A percentile compares a stretch with the other conserved stretches of the same genome.
phyloP scores from a whole-genome alignment of 371 early-diverging fungal species.

The Saksenaea vasiformis region DNA sequence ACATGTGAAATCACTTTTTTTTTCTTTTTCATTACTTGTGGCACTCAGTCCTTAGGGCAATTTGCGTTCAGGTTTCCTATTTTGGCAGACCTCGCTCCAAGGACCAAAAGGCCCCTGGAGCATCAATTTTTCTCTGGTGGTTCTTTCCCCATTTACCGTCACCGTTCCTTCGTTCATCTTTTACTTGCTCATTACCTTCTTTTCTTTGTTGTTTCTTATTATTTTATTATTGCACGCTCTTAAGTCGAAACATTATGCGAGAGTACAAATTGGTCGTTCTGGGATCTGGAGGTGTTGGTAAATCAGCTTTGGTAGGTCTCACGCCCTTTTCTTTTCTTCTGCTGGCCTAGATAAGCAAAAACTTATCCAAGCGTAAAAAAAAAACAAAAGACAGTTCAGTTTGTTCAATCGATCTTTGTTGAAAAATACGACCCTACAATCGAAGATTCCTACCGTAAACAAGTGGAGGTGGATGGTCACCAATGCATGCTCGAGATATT shows the following conservation, averaged over 20 bases:
- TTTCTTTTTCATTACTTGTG: no score
- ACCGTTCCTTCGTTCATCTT: slow-evolving; percentile 4
- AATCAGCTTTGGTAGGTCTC: slow-evolving; percentile 81
- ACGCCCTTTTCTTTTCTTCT: no score
- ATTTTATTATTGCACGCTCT: not conserved
- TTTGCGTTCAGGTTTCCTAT: not conserved
- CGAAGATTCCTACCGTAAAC: slow-evolving; percentile 89
- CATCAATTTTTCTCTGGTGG: not conserved
- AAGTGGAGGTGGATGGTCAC: slow-evolving; percentile 83
- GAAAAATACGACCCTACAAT: slow-evolving; percentile 92
- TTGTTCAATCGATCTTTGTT: slow-evolving; percentile 88
- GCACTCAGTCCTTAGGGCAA: not conserved
- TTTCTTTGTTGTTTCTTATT: slow-evolving; percentile 1
- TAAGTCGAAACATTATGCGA: slow-evolving; percentile 40
- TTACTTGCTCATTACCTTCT: not conserved
- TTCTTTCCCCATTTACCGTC: not conserved
- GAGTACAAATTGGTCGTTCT: slow-evolving; percentile 89
- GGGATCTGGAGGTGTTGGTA: slow-evolving; percentile 92
- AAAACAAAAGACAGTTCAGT: slow-evolving; percentile 78
- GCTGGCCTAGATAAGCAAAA: not conserved
- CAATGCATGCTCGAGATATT: slow-evolving; percentile 90
- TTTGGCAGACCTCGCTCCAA: slow-evolving; percentile 1
- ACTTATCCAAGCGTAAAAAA: not conserved
- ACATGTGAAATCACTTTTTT: no score
- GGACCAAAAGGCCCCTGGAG: not conserved